phyloP scores from a whole-genome alignment of 2,329 filamentous ascomycete species.

The Tolypocladium tropicale region DNA sequence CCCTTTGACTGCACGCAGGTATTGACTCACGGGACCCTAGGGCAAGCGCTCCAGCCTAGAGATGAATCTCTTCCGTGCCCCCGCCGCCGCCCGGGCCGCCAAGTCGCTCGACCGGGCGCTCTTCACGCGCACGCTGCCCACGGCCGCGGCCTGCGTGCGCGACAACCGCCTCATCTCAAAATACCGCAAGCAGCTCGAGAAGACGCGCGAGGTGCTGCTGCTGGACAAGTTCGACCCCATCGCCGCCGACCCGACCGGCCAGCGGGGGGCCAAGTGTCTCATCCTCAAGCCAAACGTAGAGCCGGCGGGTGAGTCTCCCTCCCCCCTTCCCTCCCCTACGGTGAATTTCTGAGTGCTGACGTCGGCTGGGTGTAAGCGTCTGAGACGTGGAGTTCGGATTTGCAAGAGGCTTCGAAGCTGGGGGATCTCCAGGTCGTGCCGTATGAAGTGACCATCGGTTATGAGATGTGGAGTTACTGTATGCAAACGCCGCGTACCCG shows the following conservation, averaged over 20 bases:
- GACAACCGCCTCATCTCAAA: conserved; percentile 66
- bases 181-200: conserved; percentile 56
- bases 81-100: conserved; percentile 64
- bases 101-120: conserved; percentile 72
- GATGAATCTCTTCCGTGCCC: conserved; percentile 62
- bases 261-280: conserved; percentile 49
- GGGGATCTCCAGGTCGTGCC: conserved; percentile 63
- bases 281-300: conserved; percentile 48
- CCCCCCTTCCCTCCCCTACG: background rate
- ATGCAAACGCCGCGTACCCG: conserved; percentile 17
- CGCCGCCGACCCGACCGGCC: conserved; percentile 34
- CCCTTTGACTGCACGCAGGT: too few species aligned
- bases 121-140: conserved; percentile 66
- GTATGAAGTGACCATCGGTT: conserved; percentile 67
- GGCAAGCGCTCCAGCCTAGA: conserved; percentile 16
- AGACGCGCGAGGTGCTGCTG: conserved; percentile 54
- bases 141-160: conserved; percentile 68
- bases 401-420: conserved; percentile 58
- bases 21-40: background rate
- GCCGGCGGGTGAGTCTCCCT: conserved; percentile 29
- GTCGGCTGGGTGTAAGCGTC: conserved; percentile 23
- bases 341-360: background rate
- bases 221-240: conserved; percentile 56
- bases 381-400: conserved; percentile 63
- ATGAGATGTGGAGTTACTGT: conserved; percentile 81